A percentile compares a stretch with the other conserved stretches of the same genome.
phyloP scores from a whole-genome alignment of 148 eudicot genomes.

The Bassia scoparia region DNA sequence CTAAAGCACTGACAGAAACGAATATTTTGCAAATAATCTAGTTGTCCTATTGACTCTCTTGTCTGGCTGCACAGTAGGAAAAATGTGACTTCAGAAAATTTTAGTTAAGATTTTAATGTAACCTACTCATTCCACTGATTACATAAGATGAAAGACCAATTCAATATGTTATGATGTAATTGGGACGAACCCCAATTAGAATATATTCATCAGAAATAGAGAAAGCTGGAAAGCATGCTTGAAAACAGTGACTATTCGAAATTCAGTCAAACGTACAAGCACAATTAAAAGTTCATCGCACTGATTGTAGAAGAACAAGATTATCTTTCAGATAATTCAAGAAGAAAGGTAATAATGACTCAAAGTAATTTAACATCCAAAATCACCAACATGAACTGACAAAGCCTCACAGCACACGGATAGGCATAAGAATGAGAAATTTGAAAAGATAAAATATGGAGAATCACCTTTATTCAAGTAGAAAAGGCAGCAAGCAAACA shows the following conservation, averaged over 20 bases:
- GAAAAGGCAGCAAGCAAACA: slow-evolving; percentile 15
- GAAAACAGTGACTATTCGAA: background rate
- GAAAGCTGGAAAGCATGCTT: background rate
- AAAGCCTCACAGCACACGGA: background rate
- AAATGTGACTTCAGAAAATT: no score
- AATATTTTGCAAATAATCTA: no score
- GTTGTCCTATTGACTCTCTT: no score
- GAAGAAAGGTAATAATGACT: background rate
- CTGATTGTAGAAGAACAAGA: background rate
- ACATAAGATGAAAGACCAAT: background rate
- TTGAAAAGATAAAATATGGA: background rate
- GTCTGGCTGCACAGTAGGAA: background rate
- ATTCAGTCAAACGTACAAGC: background rate
- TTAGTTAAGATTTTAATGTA: no score
- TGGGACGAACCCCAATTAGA: no score
- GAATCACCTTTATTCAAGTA: background rate
- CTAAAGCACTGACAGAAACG: no score
- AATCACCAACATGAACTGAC: background rate
- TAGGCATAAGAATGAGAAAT: background rate
- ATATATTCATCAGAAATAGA: background rate
- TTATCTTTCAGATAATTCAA: background rate
- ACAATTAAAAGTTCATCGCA: background rate
- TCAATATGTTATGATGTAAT: background rate
- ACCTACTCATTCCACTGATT: no score
- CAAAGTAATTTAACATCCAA: background rate